Conservation (phyloP, 305 asterid species). For the Fraxinus platypoda region DNA sequence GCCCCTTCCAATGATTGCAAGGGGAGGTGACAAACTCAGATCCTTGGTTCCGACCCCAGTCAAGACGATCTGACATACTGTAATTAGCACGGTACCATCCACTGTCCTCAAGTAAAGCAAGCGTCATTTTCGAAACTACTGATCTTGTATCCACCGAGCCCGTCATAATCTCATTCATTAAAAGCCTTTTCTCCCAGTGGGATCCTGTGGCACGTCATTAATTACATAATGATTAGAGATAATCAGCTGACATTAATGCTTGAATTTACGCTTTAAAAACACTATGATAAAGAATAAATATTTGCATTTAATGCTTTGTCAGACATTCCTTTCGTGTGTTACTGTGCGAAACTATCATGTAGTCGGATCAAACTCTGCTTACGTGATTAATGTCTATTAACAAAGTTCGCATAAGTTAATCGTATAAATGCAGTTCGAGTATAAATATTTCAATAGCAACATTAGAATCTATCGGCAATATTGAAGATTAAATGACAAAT, state of each 20-base stretch:
- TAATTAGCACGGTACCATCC: conserved; percentile 99
- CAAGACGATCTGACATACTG: conserved; percentile 95
- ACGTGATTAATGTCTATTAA: neutral
- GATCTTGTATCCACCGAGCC: conserved; percentile 99
- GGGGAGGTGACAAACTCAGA: conserved; percentile 80
- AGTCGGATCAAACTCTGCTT: neutral
- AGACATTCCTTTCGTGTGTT: neutral
- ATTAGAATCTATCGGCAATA: neutral
- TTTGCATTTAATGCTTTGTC: neutral
- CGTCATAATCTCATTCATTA: conserved; percentile 99
- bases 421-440: neutral
- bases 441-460: neutral
- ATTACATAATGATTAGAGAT: conserved; percentile 12
- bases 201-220: conserved; percentile 61
- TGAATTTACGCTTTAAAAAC: neutral
- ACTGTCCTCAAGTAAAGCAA: conserved; percentile 96
- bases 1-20: conserved; percentile 94
- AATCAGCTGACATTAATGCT: neutral
- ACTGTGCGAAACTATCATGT: neutral
- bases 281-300: neutral
- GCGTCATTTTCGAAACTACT: conserved; percentile 96
- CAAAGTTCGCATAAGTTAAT: neutral
- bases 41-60: conserved; percentile 98
- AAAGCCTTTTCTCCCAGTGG: conserved; percentile 98
- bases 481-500: neutral